These are phyloP conservation scores for Dryas drummondii DNA, from an alignment of 306 rosid genomes.

Conservation along the genomic window DNA sequence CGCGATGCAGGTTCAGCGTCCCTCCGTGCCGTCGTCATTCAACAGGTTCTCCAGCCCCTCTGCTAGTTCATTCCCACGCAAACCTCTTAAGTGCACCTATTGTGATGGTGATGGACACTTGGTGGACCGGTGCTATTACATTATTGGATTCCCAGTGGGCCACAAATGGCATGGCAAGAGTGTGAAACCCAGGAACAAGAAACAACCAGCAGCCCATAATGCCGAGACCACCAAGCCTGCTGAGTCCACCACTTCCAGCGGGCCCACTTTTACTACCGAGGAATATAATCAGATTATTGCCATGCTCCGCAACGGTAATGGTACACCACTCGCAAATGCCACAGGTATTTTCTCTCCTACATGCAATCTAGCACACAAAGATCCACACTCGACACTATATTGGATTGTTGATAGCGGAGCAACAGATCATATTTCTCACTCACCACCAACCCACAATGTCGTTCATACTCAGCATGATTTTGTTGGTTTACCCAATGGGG, in stretches of 20 bases:
- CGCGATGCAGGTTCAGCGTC: neutral
- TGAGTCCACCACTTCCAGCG: too few species aligned
- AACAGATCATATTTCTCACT: neutral
- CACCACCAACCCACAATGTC: neutral
- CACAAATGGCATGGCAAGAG: conserved; percentile 12
- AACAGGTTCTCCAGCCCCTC: too few species aligned
- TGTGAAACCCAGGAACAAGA: neutral
- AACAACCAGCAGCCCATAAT: neutral
- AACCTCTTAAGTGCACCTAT: neutral
- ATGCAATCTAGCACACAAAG: neutral
- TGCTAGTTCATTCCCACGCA: too few species aligned
- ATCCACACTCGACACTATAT: neutral
- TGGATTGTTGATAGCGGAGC: conserved; percentile 1
- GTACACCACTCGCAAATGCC: neutral
- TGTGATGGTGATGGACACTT: neutral
- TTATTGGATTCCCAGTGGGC: neutral
- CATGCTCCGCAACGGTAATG: neutral
- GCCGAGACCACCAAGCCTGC: neutral
- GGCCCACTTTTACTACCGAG: neutral
- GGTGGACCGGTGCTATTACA: neutral
- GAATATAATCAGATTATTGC: neutral
- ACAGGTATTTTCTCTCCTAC: neutral
- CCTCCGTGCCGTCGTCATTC: neutral
- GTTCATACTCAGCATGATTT: neutral
- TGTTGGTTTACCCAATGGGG: neutral